These are phyloP conservation scores for Musa balbisiana DNA, from an alignment of 202 grass and related monocot genomes.

Conservation along the genomic window DNA sequence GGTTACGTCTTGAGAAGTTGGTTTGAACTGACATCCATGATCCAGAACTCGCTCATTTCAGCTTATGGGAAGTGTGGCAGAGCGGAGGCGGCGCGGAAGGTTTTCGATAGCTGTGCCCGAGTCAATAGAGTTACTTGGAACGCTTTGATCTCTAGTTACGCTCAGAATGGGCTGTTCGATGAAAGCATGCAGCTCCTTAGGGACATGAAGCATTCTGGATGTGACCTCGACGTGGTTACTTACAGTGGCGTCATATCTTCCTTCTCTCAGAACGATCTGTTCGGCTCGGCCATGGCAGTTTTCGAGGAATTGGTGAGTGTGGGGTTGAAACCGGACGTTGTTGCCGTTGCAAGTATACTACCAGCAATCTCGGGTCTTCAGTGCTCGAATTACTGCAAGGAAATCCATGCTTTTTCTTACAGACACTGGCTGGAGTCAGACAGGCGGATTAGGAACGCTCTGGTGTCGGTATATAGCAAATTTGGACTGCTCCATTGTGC, in stretches of 20 bases:
- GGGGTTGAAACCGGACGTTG: constrained; percentile 19
- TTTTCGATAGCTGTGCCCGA: constrained; percentile 1
- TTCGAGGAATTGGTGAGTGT: constrained; percentile 18
- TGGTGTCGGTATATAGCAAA: constrained; percentile 23
- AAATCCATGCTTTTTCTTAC: constrained; percentile 22
- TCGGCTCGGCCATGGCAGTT: constrained; percentile 3
- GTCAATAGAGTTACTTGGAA: constrained; percentile 25
- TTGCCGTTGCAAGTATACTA: constrained; percentile 19
- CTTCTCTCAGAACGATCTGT: constrained; percentile 23
- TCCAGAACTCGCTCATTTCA: constrained; percentile 19
- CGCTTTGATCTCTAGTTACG: constrained; percentile 23
- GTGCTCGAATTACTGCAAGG: constrained; percentile 9
- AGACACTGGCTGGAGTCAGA: constrained; percentile 16
- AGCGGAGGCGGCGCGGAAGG: constrained; percentile 2
- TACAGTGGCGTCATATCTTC: constrained; percentile 29
- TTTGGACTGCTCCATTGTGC: constrained; percentile 14
- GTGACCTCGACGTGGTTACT: constrained; percentile 18
- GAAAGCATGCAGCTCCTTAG: constrained; percentile 25
- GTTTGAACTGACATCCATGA: not conserved
- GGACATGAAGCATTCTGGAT: constrained; percentile 15
- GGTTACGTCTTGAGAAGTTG: constrained; percentile 22
- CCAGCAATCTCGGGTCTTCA: constrained; percentile 21
- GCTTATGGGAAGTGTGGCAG: constrained; percentile 23
- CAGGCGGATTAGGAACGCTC: constrained; percentile 20
- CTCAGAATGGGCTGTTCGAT: constrained; percentile 22